Base-by-base conservation (phyloP, 2,329 filamentous ascomycete genomes). In the Aspergillus costaricaensis region DNA sequence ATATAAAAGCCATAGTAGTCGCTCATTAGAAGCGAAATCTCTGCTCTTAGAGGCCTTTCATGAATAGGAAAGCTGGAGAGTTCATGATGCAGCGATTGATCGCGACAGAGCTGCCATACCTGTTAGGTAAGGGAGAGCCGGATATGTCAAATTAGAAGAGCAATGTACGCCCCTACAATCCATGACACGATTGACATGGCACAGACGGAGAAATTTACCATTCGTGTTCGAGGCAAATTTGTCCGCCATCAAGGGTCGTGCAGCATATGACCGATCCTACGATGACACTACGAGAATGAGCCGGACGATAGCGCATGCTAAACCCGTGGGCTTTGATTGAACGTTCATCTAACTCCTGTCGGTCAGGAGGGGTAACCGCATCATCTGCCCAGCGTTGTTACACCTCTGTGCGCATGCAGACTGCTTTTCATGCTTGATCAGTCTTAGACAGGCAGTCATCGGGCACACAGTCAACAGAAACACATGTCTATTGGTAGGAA, bases 401-500 rank as follows among this genome's bases (percentile, higher is more conserved):
- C 41, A 44, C n/a, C 41, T 21, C 10, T 44, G 41, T 44, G 19
- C 41, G 41, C 41, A 21, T 21, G 17, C 9, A 44, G 17, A 21
- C 19, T 44, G 41, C 41, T 44, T 14, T 43, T 44, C 7, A 44
- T 21, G 41, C 17, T 23, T 21, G 19, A n/a, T 44, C 17, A n/a
- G n/a, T 15, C n/a, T 17, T 1, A 30, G 12, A 14, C 32, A 25
- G 52, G 23, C 17, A 32, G 36, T 6, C 38, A 27, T 52, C 25
- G 36, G 55, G 49, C 49, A 39, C 44, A 38, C 17, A 57, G 43
- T 54, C 23, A 15, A 51, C 38, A 44, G n/a, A 36, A 30, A 48
- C 15, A 36, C 21, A 49, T 49, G 41, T 19, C n/a, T 15, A 43
- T 57, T 53, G 54, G 61, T 21, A 49, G 50, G 38, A 52, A 21